Evolutionary conservation across 768 basidiomycete genomes (phyloP), one percentile per base, ranked within the genome.

Genomic region (Boletellus sp.): DNA sequence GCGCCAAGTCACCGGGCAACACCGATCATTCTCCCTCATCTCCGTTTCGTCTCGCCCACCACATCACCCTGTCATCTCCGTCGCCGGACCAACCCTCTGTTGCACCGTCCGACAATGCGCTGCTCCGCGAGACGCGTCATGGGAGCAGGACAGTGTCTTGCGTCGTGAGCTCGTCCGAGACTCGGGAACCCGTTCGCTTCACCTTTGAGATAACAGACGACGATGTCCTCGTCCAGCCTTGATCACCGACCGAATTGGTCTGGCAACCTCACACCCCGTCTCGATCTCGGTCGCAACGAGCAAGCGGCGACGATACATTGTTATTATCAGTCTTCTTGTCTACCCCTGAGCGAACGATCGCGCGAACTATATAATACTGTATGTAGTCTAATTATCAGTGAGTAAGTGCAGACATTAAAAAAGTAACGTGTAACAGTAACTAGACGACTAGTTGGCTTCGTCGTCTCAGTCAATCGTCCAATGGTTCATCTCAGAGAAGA

Each of bases 21-120:
- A 37, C 45, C 51, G 53, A 56, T 51, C 60, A 24, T 28, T 31
- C 44, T 46, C 46, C 41, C 42, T 45, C 56, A 56, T 66, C 49
- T 54, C 60, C 57, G 41, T 64, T 70, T 26, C 65, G 60, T 36
- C 64, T 77, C 7, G 61, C 71, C 16, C 67, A 71, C 52, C 74
- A 74, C 50, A 73, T 77, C 54, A 63, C 75, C 37, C 57, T 77
- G 28, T 63, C 60, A 45, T 63, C 56, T 45, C 52, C 58, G 28
- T 47, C 58, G 5, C 48, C 67, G 23, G 42, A 45, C 33, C 49
- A 41, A 15, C 43, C 53, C 32, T 37, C 43, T 44, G 13, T 37
- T 37, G 44, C 59, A 55, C 54, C 55, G 39, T 48, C 54, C 23
- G 48, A 54, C 47, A 47, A 55, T 47, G 53, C 56, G 19, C 42